Evolutionary conservation across 371 early-diverging fungal species (phyloP).

Genomic region (Circinella umbellata): DNA sequence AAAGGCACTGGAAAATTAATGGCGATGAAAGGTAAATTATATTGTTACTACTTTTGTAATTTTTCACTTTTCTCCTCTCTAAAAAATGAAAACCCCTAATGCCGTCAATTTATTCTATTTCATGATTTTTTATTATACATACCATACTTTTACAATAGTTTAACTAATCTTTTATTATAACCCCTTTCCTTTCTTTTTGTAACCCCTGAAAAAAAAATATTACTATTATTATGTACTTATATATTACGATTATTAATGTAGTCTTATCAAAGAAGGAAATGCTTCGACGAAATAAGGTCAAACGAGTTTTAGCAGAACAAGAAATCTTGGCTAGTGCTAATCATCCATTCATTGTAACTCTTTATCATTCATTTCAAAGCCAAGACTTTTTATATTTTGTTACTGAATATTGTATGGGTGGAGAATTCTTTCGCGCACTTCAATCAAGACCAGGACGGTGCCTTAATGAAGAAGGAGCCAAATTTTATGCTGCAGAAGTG

Average conservation of each 20-base stretch:
- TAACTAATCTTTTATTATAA: too few relatives aligned
- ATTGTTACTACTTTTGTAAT: too few relatives aligned
- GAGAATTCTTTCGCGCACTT: slow-evolving; percentile 95
- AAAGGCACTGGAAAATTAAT: slow-evolving; percentile 85
- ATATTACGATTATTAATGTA: slow-evolving; percentile 10
- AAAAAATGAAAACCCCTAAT: not conserved
- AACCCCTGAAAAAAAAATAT: not conserved
- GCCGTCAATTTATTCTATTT: too few relatives aligned
- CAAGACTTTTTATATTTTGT: slow-evolving; percentile 94
- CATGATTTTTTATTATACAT: not conserved
- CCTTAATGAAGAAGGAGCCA: slow-evolving; percentile 85
- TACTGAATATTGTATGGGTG: slow-evolving; percentile 99
- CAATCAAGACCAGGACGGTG: slow-evolving; percentile 87
- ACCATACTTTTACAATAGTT: too few relatives aligned
- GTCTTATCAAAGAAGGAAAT: slow-evolving; percentile 94
- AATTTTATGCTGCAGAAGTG: slow-evolving; percentile 98
- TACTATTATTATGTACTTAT: not conserved
- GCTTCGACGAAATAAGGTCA: slow-evolving; percentile 95
- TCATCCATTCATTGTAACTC: slow-evolving; percentile 97
- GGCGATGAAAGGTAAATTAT: slow-evolving; percentile 87
- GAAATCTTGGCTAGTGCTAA: slow-evolving; percentile 92
- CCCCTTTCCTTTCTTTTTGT: not conserved
- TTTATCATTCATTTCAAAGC: slow-evolving; percentile 96
- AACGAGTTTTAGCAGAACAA: slow-evolving; percentile 95
- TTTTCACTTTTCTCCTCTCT: not conserved